phyloP scores from a whole-genome alignment of 2,329 filamentous ascomycete species.

The Myriangium duriaei region DNA sequence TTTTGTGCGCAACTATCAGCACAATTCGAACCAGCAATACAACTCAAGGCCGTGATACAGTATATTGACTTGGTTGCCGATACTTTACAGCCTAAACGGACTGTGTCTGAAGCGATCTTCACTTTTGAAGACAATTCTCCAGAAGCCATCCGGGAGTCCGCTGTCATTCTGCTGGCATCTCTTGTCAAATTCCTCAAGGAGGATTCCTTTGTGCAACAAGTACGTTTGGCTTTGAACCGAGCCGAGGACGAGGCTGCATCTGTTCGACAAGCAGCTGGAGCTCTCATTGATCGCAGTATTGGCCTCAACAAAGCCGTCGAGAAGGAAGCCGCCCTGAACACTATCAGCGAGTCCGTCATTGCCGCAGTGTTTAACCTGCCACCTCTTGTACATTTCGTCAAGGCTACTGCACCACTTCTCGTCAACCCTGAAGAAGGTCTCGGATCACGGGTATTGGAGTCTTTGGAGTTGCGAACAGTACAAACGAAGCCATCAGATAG shows the following conservation, averaged over 20 bases:
- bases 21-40: slow-evolving; percentile 59
- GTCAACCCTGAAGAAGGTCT: slow-evolving; percentile 59
- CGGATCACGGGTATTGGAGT: slow-evolving; percentile 65
- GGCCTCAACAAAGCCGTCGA: slow-evolving; percentile 3
- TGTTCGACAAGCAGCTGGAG: slow-evolving; percentile 24
- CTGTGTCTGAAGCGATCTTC: slow-evolving; percentile 60
- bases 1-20: slow-evolving; percentile 65
- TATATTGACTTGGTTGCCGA: slow-evolving; percentile 65
- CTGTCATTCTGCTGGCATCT: slow-evolving; percentile 1
- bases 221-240: slow-evolving; percentile 15
- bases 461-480: slow-evolving; percentile 68
- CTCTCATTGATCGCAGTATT: slow-evolving; percentile 25
- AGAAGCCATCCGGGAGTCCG: background rate
- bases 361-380: slow-evolving; percentile 72
- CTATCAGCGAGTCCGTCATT: slow-evolving; percentile 49
- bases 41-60: slow-evolving; percentile 60
- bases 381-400: slow-evolving; percentile 79
- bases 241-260: slow-evolving; percentile 13
- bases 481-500: slow-evolving; percentile 57
- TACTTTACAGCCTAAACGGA: slow-evolving; percentile 61
- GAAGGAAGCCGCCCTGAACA: slow-evolving; percentile 35
- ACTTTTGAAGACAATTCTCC: slow-evolving; percentile 24
- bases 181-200: slow-evolving; percentile 6
- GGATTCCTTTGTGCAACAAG: slow-evolving; percentile 34
- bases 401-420: slow-evolving; percentile 71